These are phyloP conservation scores for Teratosphaeria viscida DNA, from an alignment of 2,329 filamentous ascomycete genomes.

Conservation along the genomic window DNA sequence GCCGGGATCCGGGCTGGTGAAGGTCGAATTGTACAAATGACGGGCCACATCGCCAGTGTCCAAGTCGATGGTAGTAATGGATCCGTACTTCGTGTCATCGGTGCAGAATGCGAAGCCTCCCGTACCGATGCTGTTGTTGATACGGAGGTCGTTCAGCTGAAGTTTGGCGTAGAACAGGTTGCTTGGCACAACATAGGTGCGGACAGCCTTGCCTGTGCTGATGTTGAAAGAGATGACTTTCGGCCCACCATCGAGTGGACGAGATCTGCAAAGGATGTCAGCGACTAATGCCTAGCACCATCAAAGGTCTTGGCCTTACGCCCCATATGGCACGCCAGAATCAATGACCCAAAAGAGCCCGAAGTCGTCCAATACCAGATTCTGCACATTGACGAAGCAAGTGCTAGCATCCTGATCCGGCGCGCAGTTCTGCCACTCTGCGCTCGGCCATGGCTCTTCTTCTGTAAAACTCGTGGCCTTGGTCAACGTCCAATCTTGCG, in stretches of 20 bases:
- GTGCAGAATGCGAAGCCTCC: neutral
- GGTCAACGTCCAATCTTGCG: neutral
- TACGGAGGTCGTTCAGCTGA: neutral
- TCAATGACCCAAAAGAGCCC: neutral
- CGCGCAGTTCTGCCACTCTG: neutral
- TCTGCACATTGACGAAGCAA: neutral
- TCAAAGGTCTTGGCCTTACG: neutral
- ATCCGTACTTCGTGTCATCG: neutral
- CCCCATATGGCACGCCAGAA: neutral
- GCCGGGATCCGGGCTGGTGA: neutral
- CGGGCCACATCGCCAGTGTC: neutral
- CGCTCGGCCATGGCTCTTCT: neutral
- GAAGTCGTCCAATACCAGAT: neutral
- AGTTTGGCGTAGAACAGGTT: neutral
- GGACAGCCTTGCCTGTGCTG: neutral
- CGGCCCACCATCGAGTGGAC: neutral
- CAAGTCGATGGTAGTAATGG: neutral
- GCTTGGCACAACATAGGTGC: neutral
- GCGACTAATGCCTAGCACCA: neutral
- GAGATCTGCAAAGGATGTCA: neutral
- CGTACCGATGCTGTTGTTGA: neutral
- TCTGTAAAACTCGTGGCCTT: neutral
- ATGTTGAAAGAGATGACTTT: neutral
- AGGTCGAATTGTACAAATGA: neutral
- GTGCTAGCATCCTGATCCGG: neutral